These are phyloP conservation scores for Ensete ventricosum DNA, from an alignment of 176 grass and related monocot genomes.

Conservation along the genomic window DNA sequence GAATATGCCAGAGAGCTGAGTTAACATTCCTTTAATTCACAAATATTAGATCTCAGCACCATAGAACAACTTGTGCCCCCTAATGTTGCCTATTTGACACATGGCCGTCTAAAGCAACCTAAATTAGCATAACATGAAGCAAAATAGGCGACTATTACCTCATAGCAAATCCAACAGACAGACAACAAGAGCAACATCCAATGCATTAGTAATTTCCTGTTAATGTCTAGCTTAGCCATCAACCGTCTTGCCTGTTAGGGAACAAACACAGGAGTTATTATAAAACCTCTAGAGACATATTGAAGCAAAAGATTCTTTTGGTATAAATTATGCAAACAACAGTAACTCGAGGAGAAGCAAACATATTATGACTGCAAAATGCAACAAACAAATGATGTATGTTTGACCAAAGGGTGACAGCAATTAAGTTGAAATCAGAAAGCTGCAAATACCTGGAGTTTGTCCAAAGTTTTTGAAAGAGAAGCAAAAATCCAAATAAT, in stretches of 20 bases:
- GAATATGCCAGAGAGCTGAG: background rate
- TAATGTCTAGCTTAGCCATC: conserved; percentile 87
- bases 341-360: background rate
- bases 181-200: conserved; percentile 79
- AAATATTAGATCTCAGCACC: background rate
- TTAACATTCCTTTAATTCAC: background rate
- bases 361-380: background rate
- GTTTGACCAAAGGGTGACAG: background rate
- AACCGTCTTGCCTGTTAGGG: conserved; percentile 68
- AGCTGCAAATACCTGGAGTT: conserved; percentile 60
- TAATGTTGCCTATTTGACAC: conserved; percentile 8
- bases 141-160: conserved; percentile 37
- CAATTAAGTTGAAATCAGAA: background rate
- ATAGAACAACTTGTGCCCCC: background rate
- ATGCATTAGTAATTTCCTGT: conserved; percentile 86
- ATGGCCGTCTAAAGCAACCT: background rate
- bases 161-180: conserved; percentile 82
- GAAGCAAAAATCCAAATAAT: conserved; percentile 98
- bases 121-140: background rate
- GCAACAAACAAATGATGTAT: background rate
- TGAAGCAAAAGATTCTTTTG: background rate
- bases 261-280: conserved; percentile 15
- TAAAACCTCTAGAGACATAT: background rate
- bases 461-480: conserved; percentile 72
- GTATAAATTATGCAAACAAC: background rate